Evolutionary conservation across 1,284 basidiomycete genomes (phyloP).

Genomic region (Cryptococcus sp.): DNA sequence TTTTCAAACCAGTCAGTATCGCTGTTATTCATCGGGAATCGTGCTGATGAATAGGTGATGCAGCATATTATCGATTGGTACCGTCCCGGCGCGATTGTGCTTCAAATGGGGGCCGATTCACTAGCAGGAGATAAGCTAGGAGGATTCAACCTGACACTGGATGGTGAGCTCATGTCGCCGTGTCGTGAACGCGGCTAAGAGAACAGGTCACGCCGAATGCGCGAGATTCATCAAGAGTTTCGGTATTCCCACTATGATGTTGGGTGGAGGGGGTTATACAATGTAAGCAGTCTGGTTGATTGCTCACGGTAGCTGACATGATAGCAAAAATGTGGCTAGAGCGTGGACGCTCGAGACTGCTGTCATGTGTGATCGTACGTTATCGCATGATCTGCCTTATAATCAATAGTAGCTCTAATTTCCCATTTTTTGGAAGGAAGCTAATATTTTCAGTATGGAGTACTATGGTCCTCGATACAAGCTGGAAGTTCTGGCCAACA

Average conservation of each 20-base stretch:
- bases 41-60: constrained; percentile 59
- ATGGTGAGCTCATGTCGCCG: constrained; percentile 54
- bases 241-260: constrained; percentile 80
- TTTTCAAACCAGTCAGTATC: constrained; percentile 78
- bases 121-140: constrained; percentile 93
- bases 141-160: constrained; percentile 92
- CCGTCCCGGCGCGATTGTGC: constrained; percentile 79
- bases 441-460: constrained; percentile 60
- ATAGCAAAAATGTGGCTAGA: constrained; percentile 79
- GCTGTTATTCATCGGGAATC: neutral
- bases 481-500: constrained; percentile 83
- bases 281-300: constrained; percentile 29
- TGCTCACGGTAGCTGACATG: neutral
- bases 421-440: neutral
- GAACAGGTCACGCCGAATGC: constrained; percentile 73
- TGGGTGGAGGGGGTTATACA: constrained; percentile 96
- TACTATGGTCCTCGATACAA: constrained; percentile 97
- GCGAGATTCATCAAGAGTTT: constrained; percentile 80
- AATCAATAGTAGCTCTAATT: constrained; percentile 64
- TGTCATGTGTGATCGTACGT: constrained; percentile 80
- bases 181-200: neutral
- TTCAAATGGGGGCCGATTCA: constrained; percentile 96
- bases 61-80: constrained; percentile 85
- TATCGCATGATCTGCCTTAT: constrained; percentile 83
- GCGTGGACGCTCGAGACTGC: constrained; percentile 98